Evolutionary conservation across 495 filamentous ascomycete species (phyloP).

Genomic region (Trichoderma orchidacearum): DNA sequence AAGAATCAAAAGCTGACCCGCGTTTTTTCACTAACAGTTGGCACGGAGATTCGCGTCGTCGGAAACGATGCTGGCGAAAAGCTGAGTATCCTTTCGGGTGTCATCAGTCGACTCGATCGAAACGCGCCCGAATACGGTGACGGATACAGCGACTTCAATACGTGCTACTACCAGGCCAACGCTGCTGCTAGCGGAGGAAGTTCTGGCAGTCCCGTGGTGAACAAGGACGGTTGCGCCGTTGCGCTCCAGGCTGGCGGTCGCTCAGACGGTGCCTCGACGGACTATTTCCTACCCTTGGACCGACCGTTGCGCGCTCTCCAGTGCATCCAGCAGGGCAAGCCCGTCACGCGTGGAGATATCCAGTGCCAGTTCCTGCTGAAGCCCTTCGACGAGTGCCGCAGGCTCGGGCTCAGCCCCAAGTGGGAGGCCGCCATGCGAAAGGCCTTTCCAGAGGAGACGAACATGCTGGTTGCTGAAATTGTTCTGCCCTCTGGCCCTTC

Average conservation of each 20-base stretch:
- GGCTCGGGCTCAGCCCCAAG: constrained; percentile 69
- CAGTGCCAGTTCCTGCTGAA: constrained; percentile 96
- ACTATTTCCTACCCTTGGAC: constrained; percentile 94
- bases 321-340: constrained; percentile 63
- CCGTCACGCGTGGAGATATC: constrained; percentile 82
- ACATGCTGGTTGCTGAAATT: constrained; percentile 93
- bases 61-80: constrained; percentile 99
- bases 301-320: constrained; percentile 73
- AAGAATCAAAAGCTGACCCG: constrained; percentile 2
- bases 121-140: constrained; percentile 98
- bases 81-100: constrained; percentile 92
- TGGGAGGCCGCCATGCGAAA: constrained; percentile 77
- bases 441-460: constrained; percentile 80
- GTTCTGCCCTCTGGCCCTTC: constrained; percentile 84
- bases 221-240: constrained; percentile 84
- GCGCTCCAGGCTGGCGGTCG: constrained; percentile 91
- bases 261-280: constrained; percentile 87
- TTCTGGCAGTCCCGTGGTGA: constrained; percentile 93
- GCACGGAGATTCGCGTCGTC: constrained; percentile 87
- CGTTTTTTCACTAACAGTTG: constrained; percentile 43
- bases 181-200: constrained; percentile 92
- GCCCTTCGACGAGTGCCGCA: constrained; percentile 92
- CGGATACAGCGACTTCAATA: constrained; percentile 98
- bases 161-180: constrained; percentile 97
- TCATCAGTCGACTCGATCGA: constrained; percentile 88